These are phyloP conservation scores for Spizellomyces punctatus DNA, from an alignment of 192 early-diverging fungal species.

Conservation along the genomic window DNA sequence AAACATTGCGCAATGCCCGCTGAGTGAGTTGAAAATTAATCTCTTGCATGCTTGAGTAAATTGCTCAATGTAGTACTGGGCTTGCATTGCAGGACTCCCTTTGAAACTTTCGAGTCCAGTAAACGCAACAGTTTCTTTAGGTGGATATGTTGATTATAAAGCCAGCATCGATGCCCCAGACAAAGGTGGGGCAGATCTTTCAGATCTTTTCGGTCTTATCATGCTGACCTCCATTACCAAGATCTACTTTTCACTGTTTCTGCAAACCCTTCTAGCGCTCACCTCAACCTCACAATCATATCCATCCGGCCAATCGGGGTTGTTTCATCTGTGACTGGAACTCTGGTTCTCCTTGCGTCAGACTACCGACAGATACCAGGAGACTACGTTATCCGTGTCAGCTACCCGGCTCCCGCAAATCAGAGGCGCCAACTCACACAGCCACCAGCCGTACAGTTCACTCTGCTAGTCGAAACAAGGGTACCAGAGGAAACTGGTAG, in stretches of 20 bases:
- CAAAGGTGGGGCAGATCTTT: not conserved
- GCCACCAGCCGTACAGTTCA: not conserved
- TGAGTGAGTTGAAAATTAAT: not conserved
- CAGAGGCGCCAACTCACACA: not conserved
- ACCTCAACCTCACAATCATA: not conserved
- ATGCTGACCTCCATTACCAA: not conserved
- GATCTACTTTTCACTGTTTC: not conserved
- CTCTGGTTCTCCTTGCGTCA: not conserved
- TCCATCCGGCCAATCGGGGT: not conserved
- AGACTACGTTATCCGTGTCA: constrained; percentile 13
- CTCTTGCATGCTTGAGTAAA: not conserved
- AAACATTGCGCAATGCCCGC: not conserved
- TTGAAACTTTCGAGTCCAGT: not conserved
- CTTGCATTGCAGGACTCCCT: not conserved
- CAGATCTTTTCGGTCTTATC: not conserved
- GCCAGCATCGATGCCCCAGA: too few relatives aligned
- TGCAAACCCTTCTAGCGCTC: not conserved
- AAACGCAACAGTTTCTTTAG: too few relatives aligned
- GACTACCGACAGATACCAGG: constrained; percentile 16
- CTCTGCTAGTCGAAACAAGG: not conserved
- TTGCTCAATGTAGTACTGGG: constrained; percentile 1
- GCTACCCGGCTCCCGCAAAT: constrained; percentile 5
- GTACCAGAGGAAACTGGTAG: not conserved
- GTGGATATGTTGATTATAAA: too few relatives aligned
- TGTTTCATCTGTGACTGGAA: not conserved